Evolutionary conservation across 139 green algal species (phyloP), one percentile per base, ranked within the genome.

Genomic region (Picochlorum sp.): DNA sequence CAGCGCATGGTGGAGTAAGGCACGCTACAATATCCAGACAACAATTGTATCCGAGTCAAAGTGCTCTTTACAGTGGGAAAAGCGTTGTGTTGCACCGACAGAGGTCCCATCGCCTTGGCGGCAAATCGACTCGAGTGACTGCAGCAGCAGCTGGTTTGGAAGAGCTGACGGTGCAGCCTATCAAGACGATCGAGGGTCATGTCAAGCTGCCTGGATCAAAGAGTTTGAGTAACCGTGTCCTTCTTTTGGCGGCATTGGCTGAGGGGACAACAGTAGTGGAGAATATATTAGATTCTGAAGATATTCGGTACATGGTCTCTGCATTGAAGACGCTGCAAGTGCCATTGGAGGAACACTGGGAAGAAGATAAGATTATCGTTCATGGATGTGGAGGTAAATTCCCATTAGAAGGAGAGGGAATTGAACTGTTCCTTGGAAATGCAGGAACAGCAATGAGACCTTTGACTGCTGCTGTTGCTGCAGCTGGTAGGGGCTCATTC

Each of bases 361-460:
- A 66, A 21, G 66, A 83, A 45, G 60, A 71, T 7, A 65, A 81
- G 37, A 84, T 90, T 59, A 65, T 86, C 6, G 84, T 96, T 30
- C 56, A 81, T 26, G 89, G 92, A 49, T 98, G 93, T 71, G 88
- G 71, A 1, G 92, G 92, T 3, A 68, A 70, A 28, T 98, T 98
- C 68, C 67, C 84, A 2, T 57, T 62, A 5, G 49, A 83, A 44
- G 70, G 69, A n/a, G 61, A 63, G 18, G 79, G 69, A 1, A 54
- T 54, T 21, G 81, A 95, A 63, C 82, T 99, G 37, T 97, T 95
- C 72, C 83, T 98, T 20, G 94, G 94, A 65, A 99, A 99, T 65
- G 94, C 94, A 15, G 94, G 94, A 24, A 99, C 94, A 5, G 94
- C 94, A 49, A 99, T 99, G 94, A 78, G 94, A 23, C 94, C 94